Evolutionary conservation across 148 eudicot genomes (phyloP).

Genomic region (Pharnaceum exiguum): DNA sequence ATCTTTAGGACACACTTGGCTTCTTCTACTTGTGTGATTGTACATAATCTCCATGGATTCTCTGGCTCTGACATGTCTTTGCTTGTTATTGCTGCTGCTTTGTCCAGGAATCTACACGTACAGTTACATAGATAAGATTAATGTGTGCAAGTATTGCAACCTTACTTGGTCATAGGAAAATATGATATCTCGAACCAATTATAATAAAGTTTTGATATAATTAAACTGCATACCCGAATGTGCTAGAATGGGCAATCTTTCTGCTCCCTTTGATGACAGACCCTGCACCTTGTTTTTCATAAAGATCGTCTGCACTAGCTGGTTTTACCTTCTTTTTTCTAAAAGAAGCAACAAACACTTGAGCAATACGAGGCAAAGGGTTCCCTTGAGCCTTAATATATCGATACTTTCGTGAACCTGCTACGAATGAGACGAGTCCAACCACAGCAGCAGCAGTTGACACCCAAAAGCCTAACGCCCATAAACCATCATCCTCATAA

Average conservation of each 20-base stretch:
- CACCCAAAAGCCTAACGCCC: conserved; percentile 77
- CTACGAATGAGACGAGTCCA: conserved; percentile 43
- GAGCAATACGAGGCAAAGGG: conserved; percentile 78
- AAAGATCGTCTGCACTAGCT: conserved; percentile 32
- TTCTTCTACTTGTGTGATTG: conserved; percentile 88
- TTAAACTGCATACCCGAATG: conserved; percentile 25
- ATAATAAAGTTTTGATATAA: too few relatives aligned
- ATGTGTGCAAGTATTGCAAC: too few relatives aligned
- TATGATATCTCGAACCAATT: too few relatives aligned
- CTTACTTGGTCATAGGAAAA: too few relatives aligned
- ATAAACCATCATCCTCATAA: conserved; percentile 68
- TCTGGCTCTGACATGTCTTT: conserved; percentile 26
- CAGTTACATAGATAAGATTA: too few relatives aligned
- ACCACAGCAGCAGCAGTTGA: conserved; percentile 51
- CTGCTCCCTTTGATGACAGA: conserved; percentile 92
- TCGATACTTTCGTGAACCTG: conserved; percentile 48
- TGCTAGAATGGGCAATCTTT: conserved; percentile 61
- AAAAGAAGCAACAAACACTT: conserved; percentile 66
- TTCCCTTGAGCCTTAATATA: conserved; percentile 66
- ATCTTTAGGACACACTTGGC: conserved; percentile 76
- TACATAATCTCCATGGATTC: conserved; percentile 78
- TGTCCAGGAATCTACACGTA: conserved; percentile 56
- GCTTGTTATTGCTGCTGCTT: conserved; percentile 64
- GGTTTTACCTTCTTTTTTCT: conserved; percentile 37
- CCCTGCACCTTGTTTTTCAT: conserved; percentile 58